phyloP scores from a whole-genome alignment of 805 yeast genomes.

The Lachancea sp. region DNA sequence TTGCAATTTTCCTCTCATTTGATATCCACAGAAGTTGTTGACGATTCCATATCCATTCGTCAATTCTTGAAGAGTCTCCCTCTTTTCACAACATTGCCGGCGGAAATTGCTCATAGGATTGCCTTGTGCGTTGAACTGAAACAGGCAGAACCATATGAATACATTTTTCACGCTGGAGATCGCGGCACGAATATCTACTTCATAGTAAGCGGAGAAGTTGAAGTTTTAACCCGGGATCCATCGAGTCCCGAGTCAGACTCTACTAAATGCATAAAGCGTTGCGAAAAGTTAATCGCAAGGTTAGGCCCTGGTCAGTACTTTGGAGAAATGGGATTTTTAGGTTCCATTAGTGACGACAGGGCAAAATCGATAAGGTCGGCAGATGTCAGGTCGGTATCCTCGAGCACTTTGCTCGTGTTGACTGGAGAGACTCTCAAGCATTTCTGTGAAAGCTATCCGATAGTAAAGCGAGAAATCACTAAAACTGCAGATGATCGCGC shows the following conservation, averaged over 20 bases:
- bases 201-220: conserved; percentile 63
- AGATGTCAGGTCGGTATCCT: conserved; percentile 53
- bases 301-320: conserved; percentile 59
- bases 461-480: conserved; percentile 51
- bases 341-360: conserved; percentile 35
- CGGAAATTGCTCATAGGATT: conserved; percentile 53
- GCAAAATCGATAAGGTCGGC: conserved; percentile 43
- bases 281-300: conserved; percentile 40
- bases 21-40: conserved; percentile 34
- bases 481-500: conserved; percentile 52
- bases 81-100: conserved; percentile 51
- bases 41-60: conserved; percentile 49
- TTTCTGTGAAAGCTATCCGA: conserved; percentile 54
- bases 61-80: conserved; percentile 54
- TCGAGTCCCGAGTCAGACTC: conserved; percentile 33
- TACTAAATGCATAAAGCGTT: conserved; percentile 13
- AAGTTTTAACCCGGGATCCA: conserved; percentile 38
- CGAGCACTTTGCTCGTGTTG: conserved; percentile 55
- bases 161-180: conserved; percentile 54
- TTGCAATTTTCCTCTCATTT: neutral
- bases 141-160: conserved; percentile 49
- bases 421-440: conserved; percentile 47
- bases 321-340: conserved; percentile 70
- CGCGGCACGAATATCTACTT: conserved; percentile 59
- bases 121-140: conserved; percentile 58